Conservation (phyloP, 225 moss, liverwort and hornwort genomes). For the Neckera pumila region DNA sequence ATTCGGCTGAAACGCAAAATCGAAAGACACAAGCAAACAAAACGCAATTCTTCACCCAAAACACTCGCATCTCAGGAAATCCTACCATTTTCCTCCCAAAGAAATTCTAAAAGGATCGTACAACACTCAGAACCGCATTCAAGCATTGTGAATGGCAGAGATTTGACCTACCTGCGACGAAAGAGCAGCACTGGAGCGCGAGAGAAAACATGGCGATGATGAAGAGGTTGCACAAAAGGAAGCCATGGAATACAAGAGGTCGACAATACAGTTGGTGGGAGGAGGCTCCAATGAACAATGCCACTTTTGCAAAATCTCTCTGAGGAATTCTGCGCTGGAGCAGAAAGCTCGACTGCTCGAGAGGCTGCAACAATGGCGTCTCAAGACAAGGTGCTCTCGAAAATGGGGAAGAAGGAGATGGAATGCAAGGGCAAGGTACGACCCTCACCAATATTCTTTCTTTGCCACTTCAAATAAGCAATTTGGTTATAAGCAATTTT, state of each 20-base stretch:
- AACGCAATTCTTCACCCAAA: neutral
- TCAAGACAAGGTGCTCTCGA: too few species aligned
- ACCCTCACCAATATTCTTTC: neutral
- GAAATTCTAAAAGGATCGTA: neutral
- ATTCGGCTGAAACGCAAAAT: neutral
- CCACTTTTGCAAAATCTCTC: neutral
- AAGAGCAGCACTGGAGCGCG: neutral
- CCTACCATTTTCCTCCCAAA: neutral
- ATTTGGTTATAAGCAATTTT: neutral
- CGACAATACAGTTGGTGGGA: neutral
- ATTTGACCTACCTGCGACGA: neutral
- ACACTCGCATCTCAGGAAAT: neutral
- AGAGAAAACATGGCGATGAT: neutral
- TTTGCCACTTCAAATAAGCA: neutral
- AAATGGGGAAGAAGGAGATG: neutral
- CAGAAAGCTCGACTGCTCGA: neutral
- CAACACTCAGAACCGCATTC: neutral
- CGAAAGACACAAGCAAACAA: neutral
- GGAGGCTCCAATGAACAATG: neutral
- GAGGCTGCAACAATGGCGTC: neutral
- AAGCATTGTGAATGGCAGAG: neutral
- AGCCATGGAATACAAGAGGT: neutral
- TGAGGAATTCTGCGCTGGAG: neutral
- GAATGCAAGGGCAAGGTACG: neutral
- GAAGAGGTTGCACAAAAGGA: neutral